phyloP scores from a whole-genome alignment of 2,329 filamentous ascomycete species.

The Botrytis deweyae region DNA sequence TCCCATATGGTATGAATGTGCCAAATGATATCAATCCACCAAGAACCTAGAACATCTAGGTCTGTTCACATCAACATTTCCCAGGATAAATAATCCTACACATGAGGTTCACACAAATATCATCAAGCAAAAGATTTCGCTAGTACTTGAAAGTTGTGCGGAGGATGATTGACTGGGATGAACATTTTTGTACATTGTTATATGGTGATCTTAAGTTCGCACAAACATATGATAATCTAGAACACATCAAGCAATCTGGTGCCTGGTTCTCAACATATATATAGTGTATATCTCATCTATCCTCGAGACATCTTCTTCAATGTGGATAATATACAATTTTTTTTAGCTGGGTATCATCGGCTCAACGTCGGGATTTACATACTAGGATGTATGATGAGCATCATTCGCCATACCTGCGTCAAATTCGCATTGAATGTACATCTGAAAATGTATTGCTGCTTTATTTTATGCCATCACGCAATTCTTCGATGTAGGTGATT shows the following conservation, averaged over 20 bases:
- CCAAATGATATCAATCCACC: background rate
- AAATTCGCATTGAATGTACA: background rate
- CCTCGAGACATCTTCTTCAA: background rate
- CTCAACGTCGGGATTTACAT: background rate
- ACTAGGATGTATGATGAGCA: background rate
- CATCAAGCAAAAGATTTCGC: background rate
- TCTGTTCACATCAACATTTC: background rate
- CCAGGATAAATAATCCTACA: background rate
- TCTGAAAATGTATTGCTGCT: background rate
- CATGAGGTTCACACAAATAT: background rate
- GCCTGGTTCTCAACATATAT: background rate
- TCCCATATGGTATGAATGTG: background rate
- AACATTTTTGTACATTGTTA: background rate
- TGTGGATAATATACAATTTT: no score
- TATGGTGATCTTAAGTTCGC: fast-evolving
- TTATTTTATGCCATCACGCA: background rate
- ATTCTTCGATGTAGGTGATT: background rate
- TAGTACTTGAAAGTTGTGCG: no score
- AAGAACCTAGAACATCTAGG: background rate
- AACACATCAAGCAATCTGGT: background rate
- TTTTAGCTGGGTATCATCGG: background rate
- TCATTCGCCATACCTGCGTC: constrained; percentile 5
- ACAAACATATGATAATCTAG: background rate
- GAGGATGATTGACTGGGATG: background rate
- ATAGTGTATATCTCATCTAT: background rate